Conservation (phyloP, 2,329 filamentous ascomycete genomes). For the Epichloe elymi region DNA sequence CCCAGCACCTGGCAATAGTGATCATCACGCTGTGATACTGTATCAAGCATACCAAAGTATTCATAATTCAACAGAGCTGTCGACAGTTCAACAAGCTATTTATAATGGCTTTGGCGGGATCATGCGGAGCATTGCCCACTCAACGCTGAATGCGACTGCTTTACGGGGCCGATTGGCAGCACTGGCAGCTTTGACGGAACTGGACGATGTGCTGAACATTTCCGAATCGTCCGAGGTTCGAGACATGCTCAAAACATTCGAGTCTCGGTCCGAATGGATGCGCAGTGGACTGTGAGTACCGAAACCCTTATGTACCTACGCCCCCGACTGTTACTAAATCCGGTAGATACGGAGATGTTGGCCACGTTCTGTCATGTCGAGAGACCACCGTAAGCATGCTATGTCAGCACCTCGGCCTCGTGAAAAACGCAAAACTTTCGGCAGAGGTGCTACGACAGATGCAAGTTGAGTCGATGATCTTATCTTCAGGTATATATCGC, state of each 20-base stretch:
- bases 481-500: slow-evolving; percentile 62
- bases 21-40: slow-evolving; percentile 53
- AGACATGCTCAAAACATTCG: slow-evolving; percentile 49
- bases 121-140: slow-evolving; percentile 41
- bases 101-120: slow-evolving; percentile 49
- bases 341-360: slow-evolving; percentile 59
- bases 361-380: slow-evolving; percentile 67
- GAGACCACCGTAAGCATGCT: slow-evolving; percentile 73
- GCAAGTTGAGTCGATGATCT: slow-evolving; percentile 64
- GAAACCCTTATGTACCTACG: not conserved
- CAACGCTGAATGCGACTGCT: slow-evolving; percentile 34
- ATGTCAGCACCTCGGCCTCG: slow-evolving; percentile 53
- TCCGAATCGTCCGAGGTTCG: slow-evolving; percentile 46
- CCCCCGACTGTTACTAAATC: slow-evolving; percentile 7
- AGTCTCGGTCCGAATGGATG: slow-evolving; percentile 63
- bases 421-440: slow-evolving; percentile 46
- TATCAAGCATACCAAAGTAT: slow-evolving; percentile 76
- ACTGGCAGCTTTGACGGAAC: slow-evolving; percentile 64
- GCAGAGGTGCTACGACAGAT: slow-evolving; percentile 51
- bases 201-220: slow-evolving; percentile 62
- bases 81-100: slow-evolving; percentile 41
- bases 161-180: slow-evolving; percentile 45
- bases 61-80: slow-evolving; percentile 47
- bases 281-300: slow-evolving; percentile 56
- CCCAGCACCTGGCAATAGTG: slow-evolving; percentile 50